Conservation (phyloP, 2,329 filamentous ascomycete species). For the Seiridium unicorne region DNA sequence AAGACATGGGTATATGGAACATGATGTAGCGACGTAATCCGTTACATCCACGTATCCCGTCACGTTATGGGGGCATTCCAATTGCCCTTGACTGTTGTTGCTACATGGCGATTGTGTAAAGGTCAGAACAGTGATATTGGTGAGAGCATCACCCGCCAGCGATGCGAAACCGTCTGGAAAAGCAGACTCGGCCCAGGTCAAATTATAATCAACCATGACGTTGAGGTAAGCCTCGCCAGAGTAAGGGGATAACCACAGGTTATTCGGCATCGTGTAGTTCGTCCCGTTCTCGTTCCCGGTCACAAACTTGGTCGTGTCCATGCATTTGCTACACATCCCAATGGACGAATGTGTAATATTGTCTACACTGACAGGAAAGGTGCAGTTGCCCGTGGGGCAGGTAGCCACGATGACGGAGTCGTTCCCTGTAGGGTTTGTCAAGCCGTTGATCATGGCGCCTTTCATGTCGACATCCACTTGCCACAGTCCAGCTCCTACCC, state of each 20-base stretch:
- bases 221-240: constrained; percentile 14
- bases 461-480: constrained; percentile 28
- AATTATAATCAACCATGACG: constrained; percentile 11
- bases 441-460: constrained; percentile 25
- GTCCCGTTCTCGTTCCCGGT: not conserved
- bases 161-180: constrained; percentile 16
- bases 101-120: constrained; percentile 16
- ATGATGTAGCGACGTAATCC: constrained; percentile 15
- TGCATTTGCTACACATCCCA: constrained; percentile 22
- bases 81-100: constrained; percentile 1
- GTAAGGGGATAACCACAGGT: constrained; percentile 14
- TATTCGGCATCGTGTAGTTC: constrained; percentile 19
- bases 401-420: constrained; percentile 16
- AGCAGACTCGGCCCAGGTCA: constrained; percentile 13
- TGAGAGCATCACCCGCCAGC: constrained; percentile 10
- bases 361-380: constrained; percentile 16
- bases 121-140: constrained; percentile 19
- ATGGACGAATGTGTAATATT: constrained; percentile 22
- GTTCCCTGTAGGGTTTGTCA: constrained; percentile 21
- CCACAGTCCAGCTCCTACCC: constrained; percentile 16
- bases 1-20: constrained; percentile 16
- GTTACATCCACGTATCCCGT: not conserved
- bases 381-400: constrained; percentile 23
- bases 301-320: constrained; percentile 20
- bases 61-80: constrained; percentile 15